Percentiles rank a stretch among this genome's conserved stretches.
phyloP scores from a whole-genome alignment of 176 grass and related monocot genomes.

The Carex parvula region DNA sequence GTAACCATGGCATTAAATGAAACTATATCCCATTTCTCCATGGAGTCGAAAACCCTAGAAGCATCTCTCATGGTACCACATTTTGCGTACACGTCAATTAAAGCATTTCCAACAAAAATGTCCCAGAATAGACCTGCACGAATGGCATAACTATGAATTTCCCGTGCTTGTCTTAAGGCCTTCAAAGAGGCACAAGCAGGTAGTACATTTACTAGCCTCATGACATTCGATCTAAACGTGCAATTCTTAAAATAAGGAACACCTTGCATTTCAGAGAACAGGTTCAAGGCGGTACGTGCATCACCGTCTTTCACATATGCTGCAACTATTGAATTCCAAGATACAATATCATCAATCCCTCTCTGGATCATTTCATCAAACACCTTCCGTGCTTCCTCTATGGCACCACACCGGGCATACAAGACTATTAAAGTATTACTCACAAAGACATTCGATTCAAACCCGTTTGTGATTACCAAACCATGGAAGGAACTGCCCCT shows the following conservation, averaged over 20 bases:
- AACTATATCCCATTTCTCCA: constrained; percentile 65
- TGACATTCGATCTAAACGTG: constrained; percentile 53
- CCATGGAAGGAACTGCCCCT: constrained; percentile 62
- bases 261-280: constrained; percentile 57
- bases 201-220: constrained; percentile 84
- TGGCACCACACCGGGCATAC: constrained; percentile 61
- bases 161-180: constrained; percentile 52
- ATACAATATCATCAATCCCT: constrained; percentile 80
- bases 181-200: constrained; percentile 82
- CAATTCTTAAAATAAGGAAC: constrained; percentile 46
- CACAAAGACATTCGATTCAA: constrained; percentile 63
- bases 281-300: constrained; percentile 40
- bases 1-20: constrained; percentile 77
- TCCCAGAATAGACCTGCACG: constrained; percentile 56
- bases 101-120: constrained; percentile 69
- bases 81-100: constrained; percentile 71
- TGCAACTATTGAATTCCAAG: constrained; percentile 82
- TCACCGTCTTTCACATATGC: constrained; percentile 53
- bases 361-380: constrained; percentile 66
- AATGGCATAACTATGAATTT: constrained; percentile 77
- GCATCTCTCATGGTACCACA: constrained; percentile 62
- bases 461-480: constrained; percentile 57
- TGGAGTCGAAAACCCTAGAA: constrained; percentile 56
- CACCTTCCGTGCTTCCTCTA: constrained; percentile 46
- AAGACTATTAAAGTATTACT: constrained; percentile 72